These are phyloP conservation scores for Termitomyces sp. DNA, from an alignment of 1,284 basidiomycete genomes.

Conservation along the genomic window DNA sequence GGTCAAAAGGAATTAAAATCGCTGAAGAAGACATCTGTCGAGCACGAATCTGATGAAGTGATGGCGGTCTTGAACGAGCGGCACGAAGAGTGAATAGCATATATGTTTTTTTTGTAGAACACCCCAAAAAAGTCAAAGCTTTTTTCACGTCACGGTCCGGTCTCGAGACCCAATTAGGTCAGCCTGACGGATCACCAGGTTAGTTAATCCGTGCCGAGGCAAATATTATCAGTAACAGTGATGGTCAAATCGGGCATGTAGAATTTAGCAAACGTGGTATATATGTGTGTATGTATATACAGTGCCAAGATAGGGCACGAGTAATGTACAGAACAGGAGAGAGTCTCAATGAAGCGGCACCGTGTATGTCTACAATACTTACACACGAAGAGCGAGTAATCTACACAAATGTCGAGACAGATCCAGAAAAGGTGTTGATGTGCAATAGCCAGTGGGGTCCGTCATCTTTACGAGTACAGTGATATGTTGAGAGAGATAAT, in stretches of 20 bases:
- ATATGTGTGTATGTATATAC: neutral
- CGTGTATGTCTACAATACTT: neutral
- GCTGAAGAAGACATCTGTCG: conserved; percentile 30
- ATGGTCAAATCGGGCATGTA: neutral
- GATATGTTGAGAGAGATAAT: neutral
- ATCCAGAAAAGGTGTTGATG: conserved; percentile 1
- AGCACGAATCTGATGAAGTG: conserved; percentile 21
- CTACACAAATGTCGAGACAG: conserved; percentile 1
- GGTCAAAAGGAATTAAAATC: conserved; percentile 31
- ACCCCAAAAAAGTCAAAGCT: neutral
- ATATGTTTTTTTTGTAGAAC: conserved; percentile 12
- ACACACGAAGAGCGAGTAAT: conserved; percentile 2
- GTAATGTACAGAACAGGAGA: neutral
- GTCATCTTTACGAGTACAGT: neutral
- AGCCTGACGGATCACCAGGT: conserved; percentile 2
- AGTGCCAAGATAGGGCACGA: neutral
- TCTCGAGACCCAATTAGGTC: neutral
- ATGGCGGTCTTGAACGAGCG: conserved; percentile 23
- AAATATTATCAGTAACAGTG: neutral
- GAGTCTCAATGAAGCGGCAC: neutral
- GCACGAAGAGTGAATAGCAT: conserved; percentile 22
- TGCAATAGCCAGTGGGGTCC: conserved; percentile 3
- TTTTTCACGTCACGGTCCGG: conserved; percentile 9
- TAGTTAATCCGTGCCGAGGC: neutral
- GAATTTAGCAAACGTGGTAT: neutral